Evolutionary conservation across 306 rosid species (phyloP).

Genomic region (Lupinus albus): DNA sequence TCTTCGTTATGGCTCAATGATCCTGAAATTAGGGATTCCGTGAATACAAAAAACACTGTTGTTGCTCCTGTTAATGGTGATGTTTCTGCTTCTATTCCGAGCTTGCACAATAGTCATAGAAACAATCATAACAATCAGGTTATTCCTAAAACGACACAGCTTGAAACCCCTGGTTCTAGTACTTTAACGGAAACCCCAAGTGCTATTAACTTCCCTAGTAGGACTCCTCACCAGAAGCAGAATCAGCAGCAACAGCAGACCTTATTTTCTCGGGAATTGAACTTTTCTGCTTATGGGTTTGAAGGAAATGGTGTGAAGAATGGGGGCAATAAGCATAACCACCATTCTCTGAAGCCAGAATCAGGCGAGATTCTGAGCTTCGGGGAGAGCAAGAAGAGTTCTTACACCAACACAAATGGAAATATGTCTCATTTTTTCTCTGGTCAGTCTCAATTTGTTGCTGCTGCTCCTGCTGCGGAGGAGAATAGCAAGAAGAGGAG

Average conservation of each 20-base stretch:
- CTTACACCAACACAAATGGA: constrained; percentile 37
- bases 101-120: constrained; percentile 28
- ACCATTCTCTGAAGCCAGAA: constrained; percentile 70
- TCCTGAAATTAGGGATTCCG: constrained; percentile 62
- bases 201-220: constrained; percentile 44
- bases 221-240: background rate
- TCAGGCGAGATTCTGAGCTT: constrained; percentile 83
- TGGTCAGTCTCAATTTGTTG: constrained; percentile 53
- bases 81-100: constrained; percentile 38
- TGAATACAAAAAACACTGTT: constrained; percentile 12
- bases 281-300: constrained; percentile 63
- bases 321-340: constrained; percentile 45
- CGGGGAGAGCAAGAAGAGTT: constrained; percentile 68
- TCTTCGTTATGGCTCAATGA: constrained; percentile 74
- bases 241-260: constrained; percentile 31
- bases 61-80: background rate
- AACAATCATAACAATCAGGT: constrained; percentile 19
- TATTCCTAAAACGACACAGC: constrained; percentile 49
- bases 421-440: constrained; percentile 48
- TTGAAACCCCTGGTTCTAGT: constrained; percentile 66
- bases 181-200: constrained; percentile 65
- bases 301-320: constrained; percentile 53
- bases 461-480: constrained; percentile 31
- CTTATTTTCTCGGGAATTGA: constrained; percentile 64
- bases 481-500: constrained; percentile 65